These are phyloP conservation scores for Theileria equi DNA, from an alignment of 169 alveolate species.

Conservation along the genomic window DNA sequence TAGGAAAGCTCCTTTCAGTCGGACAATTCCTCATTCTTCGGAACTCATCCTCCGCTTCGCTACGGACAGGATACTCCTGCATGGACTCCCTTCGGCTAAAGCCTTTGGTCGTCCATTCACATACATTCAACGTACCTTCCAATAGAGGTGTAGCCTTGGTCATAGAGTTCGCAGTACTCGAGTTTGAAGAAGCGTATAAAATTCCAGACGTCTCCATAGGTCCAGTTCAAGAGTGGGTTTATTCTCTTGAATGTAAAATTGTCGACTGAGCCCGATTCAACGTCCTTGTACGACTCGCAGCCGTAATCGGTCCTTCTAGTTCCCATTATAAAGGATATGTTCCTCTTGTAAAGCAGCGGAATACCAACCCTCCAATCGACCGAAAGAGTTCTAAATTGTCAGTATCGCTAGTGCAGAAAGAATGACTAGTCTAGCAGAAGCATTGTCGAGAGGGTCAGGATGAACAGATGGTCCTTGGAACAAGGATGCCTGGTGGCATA, in stretches of 20 bases:
- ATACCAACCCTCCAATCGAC: constrained; percentile 41
- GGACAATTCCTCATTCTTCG: no score
- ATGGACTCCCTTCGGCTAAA: no score
- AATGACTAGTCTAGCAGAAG: background rate
- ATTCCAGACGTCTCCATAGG: constrained; percentile 76
- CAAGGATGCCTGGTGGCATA: background rate
- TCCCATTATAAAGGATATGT: constrained; percentile 32
- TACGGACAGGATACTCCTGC: no score
- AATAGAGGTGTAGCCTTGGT: constrained; percentile 73
- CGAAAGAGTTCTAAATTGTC: constrained; percentile 36
- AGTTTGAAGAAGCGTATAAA: constrained; percentile 63
- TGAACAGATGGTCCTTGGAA: background rate
- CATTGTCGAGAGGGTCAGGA: background rate
- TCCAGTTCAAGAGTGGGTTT: constrained; percentile 70
- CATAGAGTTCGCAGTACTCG: constrained; percentile 71
- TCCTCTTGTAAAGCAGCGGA: constrained; percentile 7
- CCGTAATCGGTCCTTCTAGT: constrained; percentile 32
- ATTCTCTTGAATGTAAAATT: constrained; percentile 57
- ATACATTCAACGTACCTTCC: constrained; percentile 63
- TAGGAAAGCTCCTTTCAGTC: no score
- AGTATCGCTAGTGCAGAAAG: background rate
- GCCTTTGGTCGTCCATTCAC: no score
- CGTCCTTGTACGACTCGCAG: background rate
- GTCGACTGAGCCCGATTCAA: constrained; percentile 46
- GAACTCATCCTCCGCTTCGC: no score